phyloP scores from a whole-genome alignment of 768 basidiomycete genomes.

The Panaeolus papilionaceus region DNA sequence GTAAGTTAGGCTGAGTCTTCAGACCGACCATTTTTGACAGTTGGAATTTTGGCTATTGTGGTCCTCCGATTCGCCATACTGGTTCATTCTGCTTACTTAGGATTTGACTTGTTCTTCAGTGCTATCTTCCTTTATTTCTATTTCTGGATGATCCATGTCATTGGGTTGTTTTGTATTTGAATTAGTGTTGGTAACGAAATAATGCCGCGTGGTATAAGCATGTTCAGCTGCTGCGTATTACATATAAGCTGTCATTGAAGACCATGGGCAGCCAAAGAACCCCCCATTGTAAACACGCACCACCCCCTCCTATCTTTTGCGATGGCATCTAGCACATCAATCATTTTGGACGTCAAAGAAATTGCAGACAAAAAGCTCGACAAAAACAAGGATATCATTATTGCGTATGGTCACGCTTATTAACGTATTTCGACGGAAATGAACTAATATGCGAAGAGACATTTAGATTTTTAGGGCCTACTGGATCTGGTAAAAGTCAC shows the following conservation, averaged over 20 bases:
- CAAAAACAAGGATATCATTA: constrained; percentile 13
- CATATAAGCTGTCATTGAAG: not conserved
- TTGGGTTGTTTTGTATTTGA: too few species aligned
- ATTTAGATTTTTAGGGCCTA: constrained; percentile 34
- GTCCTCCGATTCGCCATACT: too few species aligned
- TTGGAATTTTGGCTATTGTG: too few species aligned
- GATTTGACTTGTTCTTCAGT: too few species aligned
- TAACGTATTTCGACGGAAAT: not conserved
- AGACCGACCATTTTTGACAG: too few species aligned
- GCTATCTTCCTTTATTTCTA: too few species aligned
- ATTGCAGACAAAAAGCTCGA: not conserved
- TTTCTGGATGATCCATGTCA: too few species aligned
- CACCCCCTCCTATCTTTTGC: not conserved
- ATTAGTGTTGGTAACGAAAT: too few species aligned
- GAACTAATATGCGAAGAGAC: not conserved
- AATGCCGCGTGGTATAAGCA: not conserved
- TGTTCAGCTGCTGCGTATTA: not conserved
- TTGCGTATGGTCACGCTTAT: constrained; percentile 13
- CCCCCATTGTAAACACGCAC: not conserved
- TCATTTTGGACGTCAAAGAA: not conserved
- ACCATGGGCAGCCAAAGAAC: not conserved
- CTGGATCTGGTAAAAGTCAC: constrained; percentile 38
- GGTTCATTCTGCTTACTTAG: too few species aligned
- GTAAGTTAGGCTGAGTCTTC: too few species aligned
- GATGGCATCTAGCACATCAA: not conserved